A percentile compares a stretch with the other conserved stretches of the same genome.
These are phyloP conservation scores for Pythium rhizo-oryzae DNA, from an alignment of 352 stramenopile species.

Conservation along the genomic window DNA sequence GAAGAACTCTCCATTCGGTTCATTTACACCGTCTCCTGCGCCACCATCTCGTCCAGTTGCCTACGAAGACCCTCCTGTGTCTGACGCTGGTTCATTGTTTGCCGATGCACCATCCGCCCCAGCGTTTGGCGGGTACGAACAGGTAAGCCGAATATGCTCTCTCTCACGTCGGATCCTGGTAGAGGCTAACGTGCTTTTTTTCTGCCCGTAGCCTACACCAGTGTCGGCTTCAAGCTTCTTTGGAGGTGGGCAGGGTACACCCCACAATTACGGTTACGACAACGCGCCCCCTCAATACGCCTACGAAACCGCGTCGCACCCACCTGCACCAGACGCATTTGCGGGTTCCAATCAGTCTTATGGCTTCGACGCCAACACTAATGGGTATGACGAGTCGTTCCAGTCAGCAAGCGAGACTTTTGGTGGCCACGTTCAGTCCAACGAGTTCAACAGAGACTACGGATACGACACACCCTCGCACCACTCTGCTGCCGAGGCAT, in stretches of 20 bases:
- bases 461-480: background rate
- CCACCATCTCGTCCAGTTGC: background rate
- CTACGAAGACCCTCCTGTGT: constrained; percentile 50
- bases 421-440: background rate
- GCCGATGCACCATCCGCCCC: constrained; percentile 37
- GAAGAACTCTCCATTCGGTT: constrained; percentile 53
- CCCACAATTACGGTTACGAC: constrained; percentile 11
- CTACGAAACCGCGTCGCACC: constrained; percentile 3
- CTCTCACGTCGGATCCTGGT: background rate
- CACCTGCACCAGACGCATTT: constrained; percentile 4
- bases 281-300: background rate
- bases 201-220: constrained; percentile 19
- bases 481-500: constrained; percentile 19
- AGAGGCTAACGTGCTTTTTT: constrained; percentile 21
- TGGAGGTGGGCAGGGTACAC: background rate
- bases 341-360: background rate
- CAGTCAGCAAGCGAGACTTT: constrained; percentile 9
- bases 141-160: constrained; percentile 24
- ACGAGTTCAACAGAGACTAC: constrained; percentile 2
- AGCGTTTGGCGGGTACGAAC: constrained; percentile 33
- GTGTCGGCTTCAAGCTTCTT: constrained; percentile 25
- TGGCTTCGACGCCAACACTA: background rate
- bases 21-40: constrained; percentile 30
- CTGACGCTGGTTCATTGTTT: constrained; percentile 65
- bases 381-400: constrained; percentile 8